Conservation (phyloP, 208 protist genomes). For the Acanthamoeba culbertsoni region DNA sequence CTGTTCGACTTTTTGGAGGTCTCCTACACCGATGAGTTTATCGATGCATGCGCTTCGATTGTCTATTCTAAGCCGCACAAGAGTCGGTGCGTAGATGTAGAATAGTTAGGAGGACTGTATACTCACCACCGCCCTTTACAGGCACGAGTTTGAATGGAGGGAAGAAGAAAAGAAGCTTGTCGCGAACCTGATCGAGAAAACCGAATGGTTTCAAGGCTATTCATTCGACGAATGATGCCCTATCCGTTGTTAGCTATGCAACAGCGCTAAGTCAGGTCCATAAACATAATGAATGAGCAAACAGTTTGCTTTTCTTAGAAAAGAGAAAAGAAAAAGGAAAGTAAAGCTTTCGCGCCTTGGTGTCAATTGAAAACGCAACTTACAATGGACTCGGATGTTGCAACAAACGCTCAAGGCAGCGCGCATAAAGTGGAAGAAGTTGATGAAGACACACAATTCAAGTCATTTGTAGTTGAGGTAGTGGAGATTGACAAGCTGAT, state of each 20-base stretch:
- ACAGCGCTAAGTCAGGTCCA: not conserved
- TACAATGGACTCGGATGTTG: not conserved
- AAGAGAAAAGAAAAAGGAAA: no score
- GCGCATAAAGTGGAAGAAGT: not conserved
- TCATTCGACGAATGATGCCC: not conserved
- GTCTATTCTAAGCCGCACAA: not conserved
- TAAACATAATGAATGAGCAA: not conserved
- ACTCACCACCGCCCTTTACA: not conserved
- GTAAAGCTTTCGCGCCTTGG: no score
- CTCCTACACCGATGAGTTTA: not conserved
- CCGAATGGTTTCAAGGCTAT: not conserved
- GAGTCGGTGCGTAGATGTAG: not conserved
- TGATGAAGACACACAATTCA: not conserved
- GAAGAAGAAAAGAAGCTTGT: not conserved
- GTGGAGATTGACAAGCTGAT: constrained; percentile 49
- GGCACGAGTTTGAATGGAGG: not conserved
- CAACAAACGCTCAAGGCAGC: no score
- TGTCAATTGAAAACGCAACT: not conserved
- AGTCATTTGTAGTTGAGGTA: constrained; percentile 62
- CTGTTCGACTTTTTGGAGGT: not conserved
- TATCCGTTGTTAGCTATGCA: not conserved
- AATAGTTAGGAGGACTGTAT: not conserved
- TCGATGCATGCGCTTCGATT: not conserved
- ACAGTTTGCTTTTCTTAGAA: no score
- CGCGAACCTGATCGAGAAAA: not conserved